Evolutionary conservation across 2,329 filamentous ascomycete species (phyloP).

Genomic region (Fusarium humuli): DNA sequence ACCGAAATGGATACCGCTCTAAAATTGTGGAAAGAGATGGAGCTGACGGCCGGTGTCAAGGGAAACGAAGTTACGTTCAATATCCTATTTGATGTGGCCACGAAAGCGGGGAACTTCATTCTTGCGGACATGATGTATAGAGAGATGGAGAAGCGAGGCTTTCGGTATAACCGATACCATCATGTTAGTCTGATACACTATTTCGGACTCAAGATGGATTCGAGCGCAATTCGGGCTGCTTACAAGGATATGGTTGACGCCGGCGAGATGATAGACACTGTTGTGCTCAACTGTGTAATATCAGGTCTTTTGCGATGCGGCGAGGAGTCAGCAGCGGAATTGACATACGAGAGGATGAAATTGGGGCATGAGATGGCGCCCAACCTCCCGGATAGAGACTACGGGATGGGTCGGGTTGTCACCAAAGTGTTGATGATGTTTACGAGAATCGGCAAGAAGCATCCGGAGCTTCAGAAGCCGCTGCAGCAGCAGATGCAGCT

Average conservation of each 20-base stretch:
- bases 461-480: slow-evolving; percentile 64
- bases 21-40: slow-evolving; percentile 90
- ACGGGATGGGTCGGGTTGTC: slow-evolving; percentile 61
- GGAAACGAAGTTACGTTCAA: slow-evolving; percentile 89
- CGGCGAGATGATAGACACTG: slow-evolving; percentile 88
- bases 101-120: slow-evolving; percentile 84
- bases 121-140: slow-evolving; percentile 86
- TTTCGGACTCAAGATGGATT: slow-evolving; percentile 80
- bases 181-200: slow-evolving; percentile 86
- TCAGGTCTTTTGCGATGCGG: slow-evolving; percentile 79
- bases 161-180: slow-evolving; percentile 81
- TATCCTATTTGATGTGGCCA: slow-evolving; percentile 88
- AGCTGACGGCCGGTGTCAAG: slow-evolving; percentile 72
- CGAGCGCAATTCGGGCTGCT: slow-evolving; percentile 77
- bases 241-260: slow-evolving; percentile 87
- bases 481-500: slow-evolving; percentile 74
- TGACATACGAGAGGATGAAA: slow-evolving; percentile 89
- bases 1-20: slow-evolving; percentile 72
- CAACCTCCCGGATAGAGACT: slow-evolving; percentile 58
- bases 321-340: slow-evolving; percentile 80
- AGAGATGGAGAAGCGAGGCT: slow-evolving; percentile 79
- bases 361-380: slow-evolving; percentile 59
- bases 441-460: slow-evolving; percentile 63
- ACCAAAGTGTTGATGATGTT: slow-evolving; percentile 70
- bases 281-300: slow-evolving; percentile 88